Base-by-base conservation (phyloP, 106 monocot species). In the Allium cepa region DNA sequence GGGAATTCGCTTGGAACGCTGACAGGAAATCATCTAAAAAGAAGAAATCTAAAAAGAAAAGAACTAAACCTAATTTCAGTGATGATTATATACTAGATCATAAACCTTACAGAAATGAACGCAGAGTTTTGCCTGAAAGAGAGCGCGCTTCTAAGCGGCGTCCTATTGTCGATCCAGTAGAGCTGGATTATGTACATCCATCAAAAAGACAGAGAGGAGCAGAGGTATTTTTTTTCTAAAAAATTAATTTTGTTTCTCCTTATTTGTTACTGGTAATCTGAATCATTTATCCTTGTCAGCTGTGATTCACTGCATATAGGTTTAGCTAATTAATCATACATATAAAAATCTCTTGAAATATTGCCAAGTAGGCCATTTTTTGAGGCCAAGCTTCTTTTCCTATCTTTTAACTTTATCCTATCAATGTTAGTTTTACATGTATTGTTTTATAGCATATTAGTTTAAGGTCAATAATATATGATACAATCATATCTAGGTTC, bases 201-300 rank as follows among this genome's bases (percentile, higher is more conserved):
- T 70, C 76, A 52, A 96, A 99, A 64, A 78, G 97, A 6, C 92
- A 89, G 17, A 82, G 84, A 75, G 90, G 89, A 79, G 97, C 84
- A 58, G 92, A 99, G 92, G 97, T 92, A 90, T 51, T 46, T 18
- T 28, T 64, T n/a, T 16, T 28, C 45, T 1, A 56, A 47, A 3
- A 22, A 22, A 22, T 22, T 22, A 22, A 22, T 0, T 22, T 22
- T 22, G 22, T 22, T 22, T 22, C 22, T 22, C 22, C 22, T 22
- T 22, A 22, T 22, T 22, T 22, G 22, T 22, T 22, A 22, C 22
- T 22, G 22, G 22, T 22, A 22, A 22, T 22, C 22, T 22, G 22
- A 22, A 22, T 22, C 22, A 22, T 22, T 0, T 22, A 22, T 22
- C 22, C 0, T 22, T 22, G 22, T 22, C 22, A 22, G 1, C 22